These are phyloP conservation scores for Botrytis galanthina DNA, from an alignment of 2,329 filamentous ascomycete species.

Conservation along the genomic window DNA sequence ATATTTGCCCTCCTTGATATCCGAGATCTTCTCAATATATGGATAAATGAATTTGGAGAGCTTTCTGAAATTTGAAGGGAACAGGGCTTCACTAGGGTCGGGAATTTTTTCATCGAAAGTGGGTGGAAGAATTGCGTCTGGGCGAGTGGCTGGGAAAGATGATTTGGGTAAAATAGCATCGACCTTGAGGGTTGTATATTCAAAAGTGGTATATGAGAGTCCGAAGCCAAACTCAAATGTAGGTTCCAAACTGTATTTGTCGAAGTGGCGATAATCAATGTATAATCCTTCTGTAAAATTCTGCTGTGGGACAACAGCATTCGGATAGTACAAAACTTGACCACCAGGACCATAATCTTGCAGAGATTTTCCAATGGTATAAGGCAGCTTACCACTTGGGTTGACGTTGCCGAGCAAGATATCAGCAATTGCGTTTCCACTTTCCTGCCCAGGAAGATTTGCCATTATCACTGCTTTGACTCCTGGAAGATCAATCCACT, in stretches of 20 bases:
- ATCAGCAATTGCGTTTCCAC: constrained; percentile 76
- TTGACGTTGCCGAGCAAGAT: constrained; percentile 77
- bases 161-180: constrained; percentile 43
- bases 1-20: constrained; percentile 43
- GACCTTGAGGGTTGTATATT: constrained; percentile 49
- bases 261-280: constrained; percentile 87
- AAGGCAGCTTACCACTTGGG: constrained; percentile 71
- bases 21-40: constrained; percentile 44
- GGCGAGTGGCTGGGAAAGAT: constrained; percentile 36
- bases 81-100: constrained; percentile 50
- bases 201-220: constrained; percentile 65
- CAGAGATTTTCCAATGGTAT: constrained; percentile 74
- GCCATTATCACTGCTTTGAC: constrained; percentile 79
- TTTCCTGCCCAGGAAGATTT: constrained; percentile 85
- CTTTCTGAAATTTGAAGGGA: constrained; percentile 54
- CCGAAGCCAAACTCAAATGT: constrained; percentile 87
- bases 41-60: constrained; percentile 67
- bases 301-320: constrained; percentile 72
- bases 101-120: constrained; percentile 51
- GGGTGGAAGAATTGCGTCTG: constrained; percentile 46
- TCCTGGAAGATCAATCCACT: constrained; percentile 73
- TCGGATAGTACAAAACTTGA: constrained; percentile 67
- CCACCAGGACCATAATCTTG: constrained; percentile 74
- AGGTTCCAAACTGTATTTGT: constrained; percentile 70
- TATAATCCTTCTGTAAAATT: constrained; percentile 81